These are phyloP conservation scores for Pelargonium cotyledonis DNA, from an alignment of 441 rosid genomes.

Conservation along the genomic window DNA sequence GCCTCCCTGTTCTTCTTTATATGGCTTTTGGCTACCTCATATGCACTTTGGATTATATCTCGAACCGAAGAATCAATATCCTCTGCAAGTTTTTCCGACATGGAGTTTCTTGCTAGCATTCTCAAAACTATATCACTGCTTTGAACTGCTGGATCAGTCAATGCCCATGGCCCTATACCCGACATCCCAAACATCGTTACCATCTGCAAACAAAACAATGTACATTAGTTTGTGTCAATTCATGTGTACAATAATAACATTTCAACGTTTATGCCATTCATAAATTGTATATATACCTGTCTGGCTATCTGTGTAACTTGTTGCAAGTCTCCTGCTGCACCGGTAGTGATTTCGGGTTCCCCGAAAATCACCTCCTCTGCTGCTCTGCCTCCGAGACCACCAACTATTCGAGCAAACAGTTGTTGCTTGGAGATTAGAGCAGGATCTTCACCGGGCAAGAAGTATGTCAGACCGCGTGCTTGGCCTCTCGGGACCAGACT, in stretches of 20 bases:
- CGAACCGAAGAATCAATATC: constrained; percentile 51
- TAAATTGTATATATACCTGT: constrained; percentile 34
- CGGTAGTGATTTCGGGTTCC: constrained; percentile 62
- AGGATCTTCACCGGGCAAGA: constrained; percentile 59
- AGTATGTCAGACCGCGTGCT: constrained; percentile 75
- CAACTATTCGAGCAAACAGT: constrained; percentile 56
- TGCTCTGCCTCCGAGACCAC: constrained; percentile 74
- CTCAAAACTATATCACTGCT: constrained; percentile 56
- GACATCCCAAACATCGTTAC: constrained; percentile 79
- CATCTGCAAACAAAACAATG: constrained; percentile 36
- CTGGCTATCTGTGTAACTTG: constrained; percentile 60
- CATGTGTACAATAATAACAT: too few relatives aligned
- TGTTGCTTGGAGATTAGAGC: constrained; percentile 50
- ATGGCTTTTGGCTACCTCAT: constrained; percentile 52
- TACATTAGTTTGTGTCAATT: constrained; percentile 1
- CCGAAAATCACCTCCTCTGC: constrained; percentile 66
- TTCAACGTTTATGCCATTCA: too few relatives aligned
- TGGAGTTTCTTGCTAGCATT: constrained; percentile 56
- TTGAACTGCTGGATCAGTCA: constrained; percentile 48
- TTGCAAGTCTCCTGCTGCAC: constrained; percentile 64
- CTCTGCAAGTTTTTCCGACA: constrained; percentile 65
- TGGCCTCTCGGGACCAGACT: constrained; percentile 66
- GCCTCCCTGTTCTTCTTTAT: constrained; percentile 53
- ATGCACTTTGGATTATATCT: constrained; percentile 43
- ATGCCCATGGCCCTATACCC: constrained; percentile 62